These are phyloP conservation scores for Triadica sebifera DNA, from an alignment of 345 rosid genomes.

Conservation along the genomic window DNA sequence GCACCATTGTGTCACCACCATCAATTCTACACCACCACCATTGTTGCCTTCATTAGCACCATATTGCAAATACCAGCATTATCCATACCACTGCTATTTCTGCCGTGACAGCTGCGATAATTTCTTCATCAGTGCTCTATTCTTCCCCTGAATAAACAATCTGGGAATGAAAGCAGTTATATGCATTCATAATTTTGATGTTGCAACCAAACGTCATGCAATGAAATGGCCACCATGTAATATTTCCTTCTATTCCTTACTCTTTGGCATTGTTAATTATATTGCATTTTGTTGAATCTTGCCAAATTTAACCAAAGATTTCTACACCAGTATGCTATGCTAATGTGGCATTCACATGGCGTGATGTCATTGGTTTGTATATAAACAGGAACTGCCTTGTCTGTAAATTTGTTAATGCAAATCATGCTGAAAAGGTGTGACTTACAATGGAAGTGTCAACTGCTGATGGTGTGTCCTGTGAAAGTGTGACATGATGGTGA, in stretches of 20 bases:
- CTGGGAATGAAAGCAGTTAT: neutral
- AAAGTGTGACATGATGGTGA: neutral
- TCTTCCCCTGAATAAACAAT: neutral
- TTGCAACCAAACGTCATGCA: neutral
- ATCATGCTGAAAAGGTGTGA: neutral
- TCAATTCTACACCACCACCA: neutral
- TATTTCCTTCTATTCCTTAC: neutral
- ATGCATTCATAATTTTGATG: neutral
- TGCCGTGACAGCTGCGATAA: neutral
- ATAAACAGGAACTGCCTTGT: neutral
- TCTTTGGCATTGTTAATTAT: neutral
- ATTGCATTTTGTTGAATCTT: neutral
- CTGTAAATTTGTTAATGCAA: neutral
- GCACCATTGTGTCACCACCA: neutral
- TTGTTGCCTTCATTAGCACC: neutral
- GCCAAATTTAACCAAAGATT: too few species aligned
- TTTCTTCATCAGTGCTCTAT: neutral
- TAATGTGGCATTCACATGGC: neutral
- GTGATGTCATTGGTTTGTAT: neutral
- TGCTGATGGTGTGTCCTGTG: neutral
- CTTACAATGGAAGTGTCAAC: neutral
- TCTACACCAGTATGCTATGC: too few species aligned
- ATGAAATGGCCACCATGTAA: neutral
- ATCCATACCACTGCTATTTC: neutral
- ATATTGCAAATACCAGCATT: neutral